Evolutionary conservation across 2,329 filamentous ascomycete species (phyloP), one percentile per base, ranked within the genome.

Genomic region (Aspergillus ustus): DNA sequence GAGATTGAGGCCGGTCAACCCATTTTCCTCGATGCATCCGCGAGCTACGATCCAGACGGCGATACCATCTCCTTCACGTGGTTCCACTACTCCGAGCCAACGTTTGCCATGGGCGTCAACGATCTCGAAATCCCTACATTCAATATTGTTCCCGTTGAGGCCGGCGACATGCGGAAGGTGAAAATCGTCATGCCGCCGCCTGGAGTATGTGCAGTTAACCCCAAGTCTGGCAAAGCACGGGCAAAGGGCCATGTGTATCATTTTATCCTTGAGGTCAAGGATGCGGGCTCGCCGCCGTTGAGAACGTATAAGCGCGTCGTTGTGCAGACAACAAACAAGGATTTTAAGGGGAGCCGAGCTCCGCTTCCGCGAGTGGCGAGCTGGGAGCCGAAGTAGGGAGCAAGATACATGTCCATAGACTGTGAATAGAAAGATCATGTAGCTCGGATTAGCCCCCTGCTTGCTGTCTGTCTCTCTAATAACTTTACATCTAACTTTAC

Each of bases 31-130:
- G 31, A 34, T 34, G 3, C 45, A 34, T 46, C 31, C 7, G 15
- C 11, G 44, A 57, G 29, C 8, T 57, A 52, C 40, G 60, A 59
- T 25, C 60, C 60, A 2, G 56, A 62, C 15, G 50, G 51, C 13
- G 51, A 59, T 29, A 7, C 7, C 15, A 15, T 56, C 13, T 54
- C 56, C 7, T 59, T 55, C 17, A 44, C 37, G n/a, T 55, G 51
- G 45, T 59, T 55, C 34, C 51, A 62, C n/a, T 59, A 58, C 11
- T 7, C 49, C 20, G 54, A 58, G 50, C 57, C 57, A 5, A 54
- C 53, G 1, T 43, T 44, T 2, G 40, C 55, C 15, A 22, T 17
- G 52, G 45, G 29, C 2, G 48, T 56, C 17, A 19, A 45, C 4
- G 51, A 50, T 20, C 43, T 48, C 15, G 34, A n/a, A 17, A 54